phyloP scores from a whole-genome alignment of 2,329 filamentous ascomycete genomes.

The Beauveria medogensis region DNA sequence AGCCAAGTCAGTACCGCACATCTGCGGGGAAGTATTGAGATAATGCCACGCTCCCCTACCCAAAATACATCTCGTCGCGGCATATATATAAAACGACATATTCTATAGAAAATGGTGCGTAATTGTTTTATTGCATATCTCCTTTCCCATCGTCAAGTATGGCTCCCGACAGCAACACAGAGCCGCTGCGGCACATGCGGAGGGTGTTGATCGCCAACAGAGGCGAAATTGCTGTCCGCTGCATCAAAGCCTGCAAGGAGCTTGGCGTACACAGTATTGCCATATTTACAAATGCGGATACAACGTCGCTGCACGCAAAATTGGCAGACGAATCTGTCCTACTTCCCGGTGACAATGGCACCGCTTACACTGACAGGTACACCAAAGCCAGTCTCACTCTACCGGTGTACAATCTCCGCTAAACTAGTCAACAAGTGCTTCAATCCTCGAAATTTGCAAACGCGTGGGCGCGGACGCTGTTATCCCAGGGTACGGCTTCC shows the following conservation, averaged over 20 bases:
- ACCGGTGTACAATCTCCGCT: too few species aligned
- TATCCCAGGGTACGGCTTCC: slow-evolving; percentile 58
- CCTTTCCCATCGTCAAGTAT: neutral
- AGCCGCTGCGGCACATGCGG: neutral
- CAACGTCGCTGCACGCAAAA: slow-evolving; percentile 43
- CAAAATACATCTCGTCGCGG: neutral
- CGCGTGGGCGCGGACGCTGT: slow-evolving; percentile 43
- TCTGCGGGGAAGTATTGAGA: neutral
- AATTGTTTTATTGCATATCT: neutral
- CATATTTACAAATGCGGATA: slow-evolving; percentile 49
- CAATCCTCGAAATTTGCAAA: slow-evolving; percentile 27
- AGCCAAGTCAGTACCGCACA: neutral
- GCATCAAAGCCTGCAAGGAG: slow-evolving; percentile 36
- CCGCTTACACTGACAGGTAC: slow-evolving; percentile 12
- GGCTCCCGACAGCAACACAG: slow-evolving; percentile 27
- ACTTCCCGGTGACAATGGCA: slow-evolving; percentile 10
- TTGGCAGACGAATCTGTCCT: slow-evolving; percentile 45
- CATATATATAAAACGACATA: neutral
- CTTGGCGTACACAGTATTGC: slow-evolving; percentile 42
- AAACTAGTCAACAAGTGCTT: neutral
- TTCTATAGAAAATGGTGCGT: too few species aligned
- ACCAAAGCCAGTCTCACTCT: too few species aligned
- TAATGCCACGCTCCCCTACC: neutral
- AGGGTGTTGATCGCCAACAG: slow-evolving; percentile 48
- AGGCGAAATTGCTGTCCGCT: slow-evolving; percentile 49